Evolutionary conservation across 306 rosid species (phyloP).

Genomic region (Cucumis melo): DNA sequence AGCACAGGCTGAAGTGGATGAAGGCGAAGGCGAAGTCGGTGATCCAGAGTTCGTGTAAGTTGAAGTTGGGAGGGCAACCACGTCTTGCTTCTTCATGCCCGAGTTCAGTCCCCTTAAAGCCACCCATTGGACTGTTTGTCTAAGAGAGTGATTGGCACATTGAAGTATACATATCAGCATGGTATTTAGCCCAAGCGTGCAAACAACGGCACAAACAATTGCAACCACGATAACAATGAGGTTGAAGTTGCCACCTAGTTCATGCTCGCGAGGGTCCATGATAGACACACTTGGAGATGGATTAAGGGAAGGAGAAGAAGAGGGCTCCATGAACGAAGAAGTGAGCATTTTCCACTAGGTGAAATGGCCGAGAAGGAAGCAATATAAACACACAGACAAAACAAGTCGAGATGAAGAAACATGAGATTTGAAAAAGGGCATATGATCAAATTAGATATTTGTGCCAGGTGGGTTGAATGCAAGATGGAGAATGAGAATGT

Average conservation of each 20-base stretch:
- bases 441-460: neutral
- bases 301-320: neutral
- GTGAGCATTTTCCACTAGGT: neutral
- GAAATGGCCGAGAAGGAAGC: neutral
- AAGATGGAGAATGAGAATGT: neutral
- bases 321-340: conserved; percentile 1
- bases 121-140: conserved; percentile 33
- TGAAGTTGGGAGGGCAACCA: conserved; percentile 55
- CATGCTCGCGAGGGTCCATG: conserved; percentile 1
- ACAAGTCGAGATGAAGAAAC: neutral
- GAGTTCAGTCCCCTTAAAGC: conserved; percentile 40
- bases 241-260: conserved; percentile 15
- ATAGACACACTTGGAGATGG: neutral
- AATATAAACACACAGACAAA: neutral
- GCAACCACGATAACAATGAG: conserved; percentile 40
- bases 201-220: conserved; percentile 43
- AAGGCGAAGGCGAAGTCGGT: conserved; percentile 14
- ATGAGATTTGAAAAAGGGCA: neutral
- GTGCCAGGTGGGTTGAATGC: conserved; percentile 1
- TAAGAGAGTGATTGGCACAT: conserved; percentile 38
- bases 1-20: conserved; percentile 35
- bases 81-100: conserved; percentile 53
- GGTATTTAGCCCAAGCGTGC: conserved; percentile 64
- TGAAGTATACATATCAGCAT: conserved; percentile 48
- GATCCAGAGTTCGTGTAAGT: conserved; percentile 16